Base-by-base conservation (phyloP, 192 early-diverging fungal genomes). In the Entomortierella chlamydospora region DNA sequence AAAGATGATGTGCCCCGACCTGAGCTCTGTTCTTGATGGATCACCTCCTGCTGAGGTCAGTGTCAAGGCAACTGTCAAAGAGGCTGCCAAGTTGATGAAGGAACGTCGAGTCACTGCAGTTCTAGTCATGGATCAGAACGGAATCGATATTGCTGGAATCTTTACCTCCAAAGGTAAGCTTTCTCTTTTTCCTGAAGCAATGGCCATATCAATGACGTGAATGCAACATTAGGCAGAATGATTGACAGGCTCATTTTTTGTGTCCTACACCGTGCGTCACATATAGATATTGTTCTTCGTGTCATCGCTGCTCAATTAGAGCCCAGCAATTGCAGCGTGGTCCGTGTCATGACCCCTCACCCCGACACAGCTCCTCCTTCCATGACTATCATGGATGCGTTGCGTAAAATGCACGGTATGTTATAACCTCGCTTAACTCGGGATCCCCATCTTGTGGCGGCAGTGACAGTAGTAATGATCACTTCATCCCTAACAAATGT, bases 261-360 rank as follows among this genome's bases (percentile, higher is more conserved):
- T 53, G 34, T 45, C 12, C 31, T 12, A 52, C 28, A 17, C 4
- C 20, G 34, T 56, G 12, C 52, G 12, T 56, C 41, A 2, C 17
- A 4, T 51, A 83, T 93, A 76, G 94, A 95, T 80, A 88, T 95
- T 57, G 94, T 95, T 43, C 88, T 96, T 54, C 90, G 94, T 61
- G 94, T 96, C 23, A 92, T 96, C 68, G 94, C 94, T 34, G 94
- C 93, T 68, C 90, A 93, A 20, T 83, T 98, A 56, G 92, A 95
- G 73, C 95, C 98, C 65, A 86, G 86, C 56, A 95, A 90, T 29
- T 97, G 96, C 73, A 92, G 92, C 51, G 97, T 99, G 42, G 94
- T 97, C 28, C 92, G 96, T 71, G 98, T 99, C 17, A 99, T 99
- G 98, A 95, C 94, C 10, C 94, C 94, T 58, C 91, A 95, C 61